phyloP scores from a whole-genome alignment of 352 stramenopile species.

The Elongisporangium undulatum region DNA sequence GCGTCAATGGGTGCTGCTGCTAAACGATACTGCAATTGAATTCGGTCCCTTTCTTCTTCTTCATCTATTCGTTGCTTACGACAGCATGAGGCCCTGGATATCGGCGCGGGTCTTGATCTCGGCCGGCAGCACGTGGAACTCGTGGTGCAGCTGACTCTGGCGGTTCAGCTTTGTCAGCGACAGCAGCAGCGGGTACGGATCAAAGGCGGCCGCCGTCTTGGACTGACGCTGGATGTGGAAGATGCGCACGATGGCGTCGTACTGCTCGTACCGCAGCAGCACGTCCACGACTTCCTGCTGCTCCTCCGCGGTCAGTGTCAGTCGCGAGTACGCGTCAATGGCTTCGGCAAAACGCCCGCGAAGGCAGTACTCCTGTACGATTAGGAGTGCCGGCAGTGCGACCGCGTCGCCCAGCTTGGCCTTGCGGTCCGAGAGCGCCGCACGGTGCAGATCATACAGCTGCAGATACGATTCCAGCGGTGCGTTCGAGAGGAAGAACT shows the following conservation, averaged over 20 bases:
- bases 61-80: conserved; percentile 5
- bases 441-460: conserved; percentile 18
- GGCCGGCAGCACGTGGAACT: conserved; percentile 38
- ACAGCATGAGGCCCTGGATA: conserved; percentile 37
- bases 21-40: not conserved
- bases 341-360: conserved; percentile 53
- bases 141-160: conserved; percentile 37
- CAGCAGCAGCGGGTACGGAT: conserved; percentile 38
- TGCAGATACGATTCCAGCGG: conserved; percentile 38
- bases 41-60: not conserved
- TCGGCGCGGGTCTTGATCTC: conserved; percentile 42
- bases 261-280: conserved; percentile 58
- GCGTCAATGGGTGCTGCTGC: not conserved
- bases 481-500: conserved; percentile 52
- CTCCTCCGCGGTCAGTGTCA: conserved; percentile 25
- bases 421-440: conserved; percentile 2
- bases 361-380: conserved; percentile 48
- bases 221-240: conserved; percentile 38
- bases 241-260: conserved; percentile 33
- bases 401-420: conserved; percentile 16
- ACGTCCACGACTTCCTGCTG: conserved; percentile 26
- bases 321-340: conserved; percentile 37
- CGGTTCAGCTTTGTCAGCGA: conserved; percentile 39
- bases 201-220: conserved; percentile 21
- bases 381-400: conserved; percentile 18